These are phyloP conservation scores for Aureobasidium mangrovei DNA, from an alignment of 2,329 filamentous ascomycete species.

Conservation along the genomic window DNA sequence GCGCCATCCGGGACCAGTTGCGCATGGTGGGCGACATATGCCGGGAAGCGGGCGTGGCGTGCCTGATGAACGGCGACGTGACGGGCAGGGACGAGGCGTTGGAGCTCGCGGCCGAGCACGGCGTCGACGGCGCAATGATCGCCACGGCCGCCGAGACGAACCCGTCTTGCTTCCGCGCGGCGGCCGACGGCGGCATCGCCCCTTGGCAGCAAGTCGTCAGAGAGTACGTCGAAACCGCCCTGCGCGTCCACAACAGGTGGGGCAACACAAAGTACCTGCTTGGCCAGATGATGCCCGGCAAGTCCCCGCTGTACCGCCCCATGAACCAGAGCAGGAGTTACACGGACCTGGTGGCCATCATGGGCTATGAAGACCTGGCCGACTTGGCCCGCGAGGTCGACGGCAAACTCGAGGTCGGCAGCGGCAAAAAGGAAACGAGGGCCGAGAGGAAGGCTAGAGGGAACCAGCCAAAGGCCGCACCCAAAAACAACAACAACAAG, in stretches of 20 bases:
- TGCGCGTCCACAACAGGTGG: slow-evolving; percentile 77
- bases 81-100: slow-evolving; percentile 63
- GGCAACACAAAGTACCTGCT: slow-evolving; percentile 92
- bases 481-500: slow-evolving; percentile 32
- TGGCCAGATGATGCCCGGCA: slow-evolving; percentile 76
- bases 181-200: slow-evolving; percentile 59
- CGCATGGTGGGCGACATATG: slow-evolving; percentile 76
- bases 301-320: slow-evolving; percentile 52
- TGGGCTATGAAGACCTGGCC: slow-evolving; percentile 57
- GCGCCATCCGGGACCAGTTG: slow-evolving; percentile 77
- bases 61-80: slow-evolving; percentile 93
- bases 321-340: slow-evolving; percentile 65
- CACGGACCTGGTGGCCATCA: slow-evolving; percentile 52
- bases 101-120: slow-evolving; percentile 64
- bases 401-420: slow-evolving; percentile 46
- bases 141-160: slow-evolving; percentile 88
- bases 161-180: slow-evolving; percentile 70
- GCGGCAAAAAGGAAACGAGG: slow-evolving; percentile 39
- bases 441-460: slow-evolving; percentile 33
- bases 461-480: slow-evolving; percentile 15
- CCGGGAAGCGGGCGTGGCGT: slow-evolving; percentile 76
- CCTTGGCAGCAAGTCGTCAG: slow-evolving; percentile 70
- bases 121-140: slow-evolving; percentile 95
- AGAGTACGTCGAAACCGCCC: slow-evolving; percentile 61
- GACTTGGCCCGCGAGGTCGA: slow-evolving; percentile 60